Evolutionary conservation across 2,329 filamentous ascomycete species (phyloP).

Genomic region (Ophiostoma ulmi): DNA sequence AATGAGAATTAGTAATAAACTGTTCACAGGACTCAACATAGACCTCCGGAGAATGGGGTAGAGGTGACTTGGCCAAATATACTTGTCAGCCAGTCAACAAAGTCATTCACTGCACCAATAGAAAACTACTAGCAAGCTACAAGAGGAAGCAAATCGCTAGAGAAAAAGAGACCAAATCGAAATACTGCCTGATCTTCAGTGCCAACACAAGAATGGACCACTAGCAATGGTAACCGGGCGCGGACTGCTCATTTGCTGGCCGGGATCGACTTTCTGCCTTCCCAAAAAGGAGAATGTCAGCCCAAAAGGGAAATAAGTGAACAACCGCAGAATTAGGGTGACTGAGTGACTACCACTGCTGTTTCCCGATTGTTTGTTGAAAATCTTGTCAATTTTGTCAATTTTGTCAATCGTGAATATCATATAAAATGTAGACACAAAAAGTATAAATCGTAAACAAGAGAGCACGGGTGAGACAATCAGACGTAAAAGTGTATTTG

Average conservation of each 20-base stretch:
- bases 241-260: slow-evolving; percentile 9
- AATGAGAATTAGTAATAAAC: no score
- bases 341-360: not conserved
- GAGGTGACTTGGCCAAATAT: no score
- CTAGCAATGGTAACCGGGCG: not conserved
- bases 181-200: slow-evolving; percentile 7
- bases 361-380: not conserved
- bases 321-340: not conserved
- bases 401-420: no score
- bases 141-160: not conserved
- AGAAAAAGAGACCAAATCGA: not conserved
- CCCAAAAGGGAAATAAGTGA: not conserved
- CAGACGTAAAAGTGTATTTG: not conserved
- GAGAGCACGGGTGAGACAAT: not conserved
- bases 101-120: no score
- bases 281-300: slow-evolving; percentile 7
- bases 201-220: not conserved
- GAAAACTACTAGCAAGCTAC: no score
- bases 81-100: no score
- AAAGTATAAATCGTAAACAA: not conserved
- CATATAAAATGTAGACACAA: not conserved
- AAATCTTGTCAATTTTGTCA: not conserved
- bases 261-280: slow-evolving; percentile 5
- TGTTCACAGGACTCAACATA: no score
- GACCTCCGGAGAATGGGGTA: no score